These are phyloP conservation scores for Lactifluus piperatus DNA, from an alignment of 768 basidiomycete genomes.

Conservation along the genomic window DNA sequence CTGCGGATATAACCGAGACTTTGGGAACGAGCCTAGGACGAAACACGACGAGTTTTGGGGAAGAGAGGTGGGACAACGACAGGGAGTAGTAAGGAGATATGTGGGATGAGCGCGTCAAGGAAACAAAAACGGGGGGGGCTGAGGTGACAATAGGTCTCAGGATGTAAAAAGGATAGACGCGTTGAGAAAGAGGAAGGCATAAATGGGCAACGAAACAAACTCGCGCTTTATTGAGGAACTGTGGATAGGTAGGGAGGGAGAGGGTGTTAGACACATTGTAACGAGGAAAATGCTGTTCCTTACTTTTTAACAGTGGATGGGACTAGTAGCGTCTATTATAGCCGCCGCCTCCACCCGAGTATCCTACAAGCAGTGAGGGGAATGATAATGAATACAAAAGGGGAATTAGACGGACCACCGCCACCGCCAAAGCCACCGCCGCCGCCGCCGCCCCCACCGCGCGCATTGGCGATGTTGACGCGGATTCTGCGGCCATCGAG, in stretches of 20 bases:
- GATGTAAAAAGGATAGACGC: conserved; percentile 13
- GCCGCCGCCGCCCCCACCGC: conserved; percentile 38
- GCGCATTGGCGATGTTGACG: conserved; percentile 74
- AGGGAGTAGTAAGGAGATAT: conserved; percentile 29
- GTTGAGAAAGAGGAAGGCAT: conserved; percentile 10
- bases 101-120: conserved; percentile 30
- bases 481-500: conserved; percentile 91
- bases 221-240: conserved; percentile 2
- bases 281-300: not conserved
- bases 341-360: conserved; percentile 29
- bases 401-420: conserved; percentile 29
- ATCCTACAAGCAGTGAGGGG: conserved; percentile 15
- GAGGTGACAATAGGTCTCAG: not conserved
- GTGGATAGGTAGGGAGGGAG: not conserved
- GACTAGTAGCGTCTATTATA: conserved; percentile 19
- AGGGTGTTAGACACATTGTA: not conserved
- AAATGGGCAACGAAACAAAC: not conserved
- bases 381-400: not conserved
- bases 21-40: conserved; percentile 30
- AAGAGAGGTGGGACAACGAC: conserved; percentile 25
- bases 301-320: not conserved
- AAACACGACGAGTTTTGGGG: conserved; percentile 34
- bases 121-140: conserved; percentile 9
- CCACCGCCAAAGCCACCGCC: conserved; percentile 28
- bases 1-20: conserved; percentile 33